These are phyloP conservation scores for Microbotryum intermedium DNA, from an alignment of 1,284 basidiomycete species.

Conservation along the genomic window DNA sequence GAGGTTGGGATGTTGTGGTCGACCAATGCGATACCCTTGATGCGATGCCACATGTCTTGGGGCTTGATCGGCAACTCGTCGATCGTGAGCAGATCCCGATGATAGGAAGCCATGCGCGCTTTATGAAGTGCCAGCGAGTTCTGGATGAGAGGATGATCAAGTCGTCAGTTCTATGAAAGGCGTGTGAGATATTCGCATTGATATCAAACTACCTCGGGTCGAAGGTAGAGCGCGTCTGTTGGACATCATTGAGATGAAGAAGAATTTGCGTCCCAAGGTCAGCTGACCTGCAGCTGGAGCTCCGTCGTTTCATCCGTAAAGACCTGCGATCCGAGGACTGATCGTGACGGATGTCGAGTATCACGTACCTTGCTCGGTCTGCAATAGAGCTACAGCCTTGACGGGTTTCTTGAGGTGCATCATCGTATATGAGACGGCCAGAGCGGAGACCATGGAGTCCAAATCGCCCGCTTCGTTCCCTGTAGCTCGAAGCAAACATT, in stretches of 20 bases:
- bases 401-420: conserved; percentile 13
- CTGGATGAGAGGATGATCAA: not conserved
- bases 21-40: conserved; percentile 38
- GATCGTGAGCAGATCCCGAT: conserved; percentile 39
- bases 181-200: too few species aligned
- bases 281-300: not conserved
- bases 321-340: not conserved
- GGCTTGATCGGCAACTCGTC: conserved; percentile 40
- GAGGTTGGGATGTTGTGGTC: conserved; percentile 39
- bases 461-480: conserved; percentile 29
- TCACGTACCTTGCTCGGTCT: conserved; percentile 25
- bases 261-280: not conserved
- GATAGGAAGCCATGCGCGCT: conserved; percentile 36
- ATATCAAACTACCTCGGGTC: conserved; percentile 31
- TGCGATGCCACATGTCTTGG: conserved; percentile 31
- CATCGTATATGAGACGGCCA: conserved; percentile 12
- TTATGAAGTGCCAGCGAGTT: conserved; percentile 38
- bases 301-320: not conserved
- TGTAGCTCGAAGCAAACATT: not conserved
- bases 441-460: conserved; percentile 34
- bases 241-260: conserved; percentile 26
- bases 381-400: conserved; percentile 31
- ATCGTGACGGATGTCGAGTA: too few species aligned
- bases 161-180: too few species aligned
- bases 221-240: conserved; percentile 38